Conservation (phyloP, 2,329 filamentous ascomycete species). For the Aspergillus chevalieri region DNA sequence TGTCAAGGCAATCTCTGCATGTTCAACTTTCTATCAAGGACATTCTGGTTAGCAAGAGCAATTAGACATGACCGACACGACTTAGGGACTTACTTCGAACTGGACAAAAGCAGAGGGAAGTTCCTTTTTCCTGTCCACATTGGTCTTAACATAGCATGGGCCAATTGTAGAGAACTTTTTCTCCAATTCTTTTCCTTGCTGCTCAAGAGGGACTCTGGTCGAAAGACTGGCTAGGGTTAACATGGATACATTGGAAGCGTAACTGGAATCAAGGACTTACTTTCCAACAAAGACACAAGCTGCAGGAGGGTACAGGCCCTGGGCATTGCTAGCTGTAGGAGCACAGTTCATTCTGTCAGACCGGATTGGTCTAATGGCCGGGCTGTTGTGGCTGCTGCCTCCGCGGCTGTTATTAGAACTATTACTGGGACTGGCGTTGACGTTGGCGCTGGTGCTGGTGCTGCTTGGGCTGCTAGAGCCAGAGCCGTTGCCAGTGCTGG, state of each 20-base stretch:
- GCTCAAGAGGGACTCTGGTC: constrained; percentile 18
- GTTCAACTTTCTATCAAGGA: constrained; percentile 12
- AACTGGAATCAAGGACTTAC: constrained; percentile 17
- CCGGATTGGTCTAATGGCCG: constrained; percentile 6
- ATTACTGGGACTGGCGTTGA: not conserved
- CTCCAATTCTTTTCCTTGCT: constrained; percentile 25
- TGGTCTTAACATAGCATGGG: constrained; percentile 31
- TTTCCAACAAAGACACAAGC: constrained; percentile 37
- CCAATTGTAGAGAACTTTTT: constrained; percentile 26
- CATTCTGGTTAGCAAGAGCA: not conserved
- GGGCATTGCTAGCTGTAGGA: constrained; percentile 27
- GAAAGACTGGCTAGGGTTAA: constrained; percentile 20
- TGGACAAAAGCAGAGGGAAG: constrained; percentile 35
- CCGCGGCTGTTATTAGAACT: not conserved
- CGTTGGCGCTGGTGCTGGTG: not conserved
- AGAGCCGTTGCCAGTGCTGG: not conserved
- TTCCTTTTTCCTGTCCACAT: constrained; percentile 23
- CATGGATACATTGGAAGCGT: not conserved
- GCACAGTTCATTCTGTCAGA: constrained; percentile 22
- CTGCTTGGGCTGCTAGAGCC: not conserved
- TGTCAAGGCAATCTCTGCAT: constrained; percentile 20
- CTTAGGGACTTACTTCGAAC: constrained; percentile 26
- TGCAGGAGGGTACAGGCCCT: constrained; percentile 31
- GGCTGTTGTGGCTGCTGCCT: not conserved
- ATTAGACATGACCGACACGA: not conserved